phyloP scores from a whole-genome alignment of 2,329 filamentous ascomycete species.

The Trichophaea hybrida region DNA sequence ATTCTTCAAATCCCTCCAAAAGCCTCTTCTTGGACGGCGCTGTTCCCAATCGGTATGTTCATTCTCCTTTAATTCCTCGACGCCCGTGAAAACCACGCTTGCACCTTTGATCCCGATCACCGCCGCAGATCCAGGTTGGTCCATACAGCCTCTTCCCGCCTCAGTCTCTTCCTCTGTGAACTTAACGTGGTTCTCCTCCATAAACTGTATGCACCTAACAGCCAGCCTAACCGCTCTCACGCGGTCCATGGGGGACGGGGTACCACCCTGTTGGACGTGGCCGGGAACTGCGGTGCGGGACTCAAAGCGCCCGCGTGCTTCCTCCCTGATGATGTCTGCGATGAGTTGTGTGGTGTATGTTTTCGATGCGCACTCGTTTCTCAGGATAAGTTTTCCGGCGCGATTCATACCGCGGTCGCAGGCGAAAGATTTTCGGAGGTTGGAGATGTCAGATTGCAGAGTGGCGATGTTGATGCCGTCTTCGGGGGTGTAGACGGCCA shows the following conservation, averaged over 20 bases:
- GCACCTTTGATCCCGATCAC: constrained; percentile 92
- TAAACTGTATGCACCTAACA: constrained; percentile 84
- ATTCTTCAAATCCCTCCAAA: constrained; percentile 68
- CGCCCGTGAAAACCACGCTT: constrained; percentile 70
- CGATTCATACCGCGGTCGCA: constrained; percentile 76
- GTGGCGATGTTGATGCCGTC: constrained; percentile 90
- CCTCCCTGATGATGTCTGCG: constrained; percentile 87
- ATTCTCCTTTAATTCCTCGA: constrained; percentile 60
- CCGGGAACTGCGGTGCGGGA: constrained; percentile 81
- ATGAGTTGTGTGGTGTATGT: constrained; percentile 89
- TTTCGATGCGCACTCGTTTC: constrained; percentile 77
- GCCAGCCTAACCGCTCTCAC: constrained; percentile 81
- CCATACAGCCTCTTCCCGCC: constrained; percentile 33
- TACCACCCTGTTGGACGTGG: constrained; percentile 87
- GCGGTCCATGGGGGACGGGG: constrained; percentile 89
- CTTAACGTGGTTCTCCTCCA: constrained; percentile 56
- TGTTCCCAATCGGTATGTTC: constrained; percentile 88
- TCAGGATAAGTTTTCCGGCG: constrained; percentile 68
- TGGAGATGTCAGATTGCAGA: constrained; percentile 77
- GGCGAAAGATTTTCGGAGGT: constrained; percentile 71
- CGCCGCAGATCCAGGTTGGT: constrained; percentile 51
- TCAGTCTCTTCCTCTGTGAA: constrained; percentile 47
- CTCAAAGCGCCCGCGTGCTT: constrained; percentile 84
- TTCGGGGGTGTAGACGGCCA: constrained; percentile 91
- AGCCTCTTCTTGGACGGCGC: constrained; percentile 65